A percentile compares a stretch with the other conserved stretches of the same genome.
phyloP scores from a whole-genome alignment of 2,329 filamentous ascomycete genomes.

The Aspergillus novoparasiticus region DNA sequence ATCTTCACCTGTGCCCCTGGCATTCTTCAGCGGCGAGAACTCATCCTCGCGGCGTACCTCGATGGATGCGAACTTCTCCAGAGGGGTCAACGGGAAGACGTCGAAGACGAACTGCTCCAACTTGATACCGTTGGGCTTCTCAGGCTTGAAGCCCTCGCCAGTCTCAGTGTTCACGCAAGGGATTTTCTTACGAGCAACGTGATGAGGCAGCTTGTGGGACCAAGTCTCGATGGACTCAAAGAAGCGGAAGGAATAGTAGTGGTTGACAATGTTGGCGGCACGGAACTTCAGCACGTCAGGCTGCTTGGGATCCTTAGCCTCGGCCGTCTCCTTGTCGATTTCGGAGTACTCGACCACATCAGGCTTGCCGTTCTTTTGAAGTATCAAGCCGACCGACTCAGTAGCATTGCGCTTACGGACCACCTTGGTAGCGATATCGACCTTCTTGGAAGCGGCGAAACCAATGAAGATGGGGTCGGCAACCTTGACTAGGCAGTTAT shows the following conservation, averaged over 20 bases:
- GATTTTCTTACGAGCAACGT: constrained; percentile 98
- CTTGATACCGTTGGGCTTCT: constrained; percentile 97
- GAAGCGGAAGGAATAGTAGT: constrained; percentile 97
- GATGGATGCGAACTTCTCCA: constrained; percentile 90
- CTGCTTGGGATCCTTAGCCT: constrained; percentile 82
- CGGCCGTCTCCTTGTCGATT: constrained; percentile 85
- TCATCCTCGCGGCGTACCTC: constrained; percentile 97
- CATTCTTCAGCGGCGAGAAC: constrained; percentile 97
- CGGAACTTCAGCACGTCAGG: constrained; percentile 87
- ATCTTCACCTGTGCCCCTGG: constrained; percentile 81
- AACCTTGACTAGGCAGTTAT: constrained; percentile 99
- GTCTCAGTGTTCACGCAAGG: constrained; percentile 75
- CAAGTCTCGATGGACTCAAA: constrained; percentile 86
- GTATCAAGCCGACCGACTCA: constrained; percentile 91
- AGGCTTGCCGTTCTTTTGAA: constrained; percentile 92
- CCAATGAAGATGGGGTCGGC: constrained; percentile 95
- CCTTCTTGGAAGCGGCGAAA: constrained; percentile 82
- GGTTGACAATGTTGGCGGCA: constrained; percentile 98
- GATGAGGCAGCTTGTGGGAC: constrained; percentile 85
- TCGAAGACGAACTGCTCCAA: constrained; percentile 99
- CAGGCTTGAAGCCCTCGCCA: constrained; percentile 82
- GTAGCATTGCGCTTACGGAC: constrained; percentile 96
- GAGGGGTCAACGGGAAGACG: constrained; percentile 84
- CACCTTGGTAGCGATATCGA: constrained; percentile 98
- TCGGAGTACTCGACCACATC: constrained; percentile 99